Conservation (phyloP, 2,329 filamentous ascomycete species). For the Nannizzia gypsea region DNA sequence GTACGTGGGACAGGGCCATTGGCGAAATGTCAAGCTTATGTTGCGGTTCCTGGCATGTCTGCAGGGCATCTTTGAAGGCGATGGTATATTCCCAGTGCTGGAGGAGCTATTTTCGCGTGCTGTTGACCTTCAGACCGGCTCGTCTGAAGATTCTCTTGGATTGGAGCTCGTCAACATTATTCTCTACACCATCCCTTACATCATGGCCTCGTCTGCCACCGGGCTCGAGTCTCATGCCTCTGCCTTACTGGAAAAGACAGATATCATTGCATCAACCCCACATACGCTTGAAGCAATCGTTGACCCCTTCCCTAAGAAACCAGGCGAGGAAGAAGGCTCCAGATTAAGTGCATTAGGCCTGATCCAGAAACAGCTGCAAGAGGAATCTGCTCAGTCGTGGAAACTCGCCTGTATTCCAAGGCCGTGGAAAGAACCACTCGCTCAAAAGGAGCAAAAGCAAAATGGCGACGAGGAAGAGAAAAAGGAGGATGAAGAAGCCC, state of each 20-base stretch:
- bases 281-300: constrained; percentile 76
- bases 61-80: constrained; percentile 65
- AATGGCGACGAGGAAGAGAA: constrained; percentile 36
- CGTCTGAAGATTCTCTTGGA: constrained; percentile 67
- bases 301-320: constrained; percentile 58
- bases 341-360: constrained; percentile 65
- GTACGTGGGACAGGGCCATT: constrained; percentile 60
- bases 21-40: constrained; percentile 83
- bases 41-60: constrained; percentile 83
- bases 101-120: constrained; percentile 85
- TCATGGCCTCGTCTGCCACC: constrained; percentile 60
- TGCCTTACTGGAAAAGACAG: constrained; percentile 81
- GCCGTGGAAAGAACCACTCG: constrained; percentile 35
- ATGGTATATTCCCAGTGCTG: constrained; percentile 73
- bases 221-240: constrained; percentile 62
- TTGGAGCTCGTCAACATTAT: constrained; percentile 94
- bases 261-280: constrained; percentile 81
- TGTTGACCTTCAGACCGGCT: constrained; percentile 85
- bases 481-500: constrained; percentile 31
- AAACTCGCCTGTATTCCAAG: constrained; percentile 53
- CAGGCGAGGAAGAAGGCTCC: constrained; percentile 43
- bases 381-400: constrained; percentile 65
- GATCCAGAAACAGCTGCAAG: constrained; percentile 73
- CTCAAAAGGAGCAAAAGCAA: constrained; percentile 31
- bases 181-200: constrained; percentile 82